These are phyloP conservation scores for Solanum appendiculatum DNA, from an alignment of 257 asterid genomes.

Conservation along the genomic window DNA sequence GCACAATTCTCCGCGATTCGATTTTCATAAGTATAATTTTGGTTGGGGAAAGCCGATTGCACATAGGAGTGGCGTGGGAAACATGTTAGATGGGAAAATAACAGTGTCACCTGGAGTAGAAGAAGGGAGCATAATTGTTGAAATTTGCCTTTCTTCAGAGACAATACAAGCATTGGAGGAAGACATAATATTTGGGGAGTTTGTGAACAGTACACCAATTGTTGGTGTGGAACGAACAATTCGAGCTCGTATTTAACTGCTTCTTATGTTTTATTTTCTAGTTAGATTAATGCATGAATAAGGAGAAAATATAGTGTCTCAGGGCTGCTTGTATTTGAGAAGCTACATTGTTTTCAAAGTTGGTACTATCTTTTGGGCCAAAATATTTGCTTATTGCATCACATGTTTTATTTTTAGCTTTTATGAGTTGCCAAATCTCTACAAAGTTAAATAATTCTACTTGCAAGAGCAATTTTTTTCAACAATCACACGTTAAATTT, in stretches of 20 bases:
- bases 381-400: background rate
- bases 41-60: background rate
- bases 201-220: background rate
- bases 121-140: constrained; percentile 12
- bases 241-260: background rate
- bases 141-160: constrained; percentile 26
- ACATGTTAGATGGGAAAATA: background rate
- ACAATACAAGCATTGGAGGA: constrained; percentile 15
- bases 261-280: background rate
- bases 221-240: background rate
- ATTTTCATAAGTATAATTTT: too few species aligned
- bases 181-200: constrained; percentile 34
- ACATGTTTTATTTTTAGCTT: too few species aligned
- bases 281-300: background rate
- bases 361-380: background rate
- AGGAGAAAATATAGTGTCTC: background rate
- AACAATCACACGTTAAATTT: too few species aligned
- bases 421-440: background rate
- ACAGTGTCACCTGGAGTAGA: background rate
- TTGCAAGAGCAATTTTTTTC: background rate
- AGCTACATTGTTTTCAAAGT: background rate
- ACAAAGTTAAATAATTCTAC: background rate
- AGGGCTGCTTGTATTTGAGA: background rate
- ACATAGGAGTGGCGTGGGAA: background rate
- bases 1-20: background rate